These are phyloP conservation scores for Aspergillus sp. DNA, from an alignment of 2,329 filamentous ascomycete genomes.

Conservation along the genomic window DNA sequence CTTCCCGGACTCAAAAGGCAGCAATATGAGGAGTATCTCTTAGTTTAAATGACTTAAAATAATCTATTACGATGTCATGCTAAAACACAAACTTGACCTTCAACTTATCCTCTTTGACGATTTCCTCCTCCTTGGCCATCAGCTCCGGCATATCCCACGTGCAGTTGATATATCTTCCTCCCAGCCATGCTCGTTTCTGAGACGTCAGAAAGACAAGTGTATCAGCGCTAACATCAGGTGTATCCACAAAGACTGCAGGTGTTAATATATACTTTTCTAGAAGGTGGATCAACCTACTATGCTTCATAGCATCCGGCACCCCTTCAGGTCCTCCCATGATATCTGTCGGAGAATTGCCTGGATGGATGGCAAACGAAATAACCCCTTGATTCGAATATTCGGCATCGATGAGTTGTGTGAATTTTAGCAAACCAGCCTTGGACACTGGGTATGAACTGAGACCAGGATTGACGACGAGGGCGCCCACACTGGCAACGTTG, in stretches of 20 bases:
- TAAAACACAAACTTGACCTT: slow-evolving; percentile 1
- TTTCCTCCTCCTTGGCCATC: slow-evolving; percentile 36
- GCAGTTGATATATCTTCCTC: slow-evolving; percentile 40
- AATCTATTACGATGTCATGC: too few species aligned
- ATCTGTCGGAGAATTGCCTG: slow-evolving; percentile 38
- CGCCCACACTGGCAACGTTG: slow-evolving; percentile 45
- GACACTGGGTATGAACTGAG: background rate
- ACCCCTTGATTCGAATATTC: slow-evolving; percentile 6
- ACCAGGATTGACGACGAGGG: slow-evolving; percentile 17
- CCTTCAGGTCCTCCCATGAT: too few species aligned
- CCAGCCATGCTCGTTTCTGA: slow-evolving; percentile 42
- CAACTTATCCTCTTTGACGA: slow-evolving; percentile 24
- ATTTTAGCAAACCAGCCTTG: background rate
- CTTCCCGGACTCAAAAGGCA: too few species aligned
- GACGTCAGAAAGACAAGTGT: slow-evolving; percentile 41
- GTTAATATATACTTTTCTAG: slow-evolving; percentile 6
- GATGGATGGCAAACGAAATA: slow-evolving; percentile 30
- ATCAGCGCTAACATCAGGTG: slow-evolving; percentile 38
- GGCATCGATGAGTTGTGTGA: background rate
- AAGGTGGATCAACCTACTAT: slow-evolving; percentile 15
- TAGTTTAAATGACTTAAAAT: too few species aligned
- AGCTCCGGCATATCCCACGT: slow-evolving; percentile 48
- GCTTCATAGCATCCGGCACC: too few species aligned
- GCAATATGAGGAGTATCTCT: too few species aligned
- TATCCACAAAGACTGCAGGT: slow-evolving; percentile 30